These are phyloP conservation scores for Triticum dicoccoides DNA, from an alignment of 176 grass and related monocot species.

Conservation along the genomic window DNA sequence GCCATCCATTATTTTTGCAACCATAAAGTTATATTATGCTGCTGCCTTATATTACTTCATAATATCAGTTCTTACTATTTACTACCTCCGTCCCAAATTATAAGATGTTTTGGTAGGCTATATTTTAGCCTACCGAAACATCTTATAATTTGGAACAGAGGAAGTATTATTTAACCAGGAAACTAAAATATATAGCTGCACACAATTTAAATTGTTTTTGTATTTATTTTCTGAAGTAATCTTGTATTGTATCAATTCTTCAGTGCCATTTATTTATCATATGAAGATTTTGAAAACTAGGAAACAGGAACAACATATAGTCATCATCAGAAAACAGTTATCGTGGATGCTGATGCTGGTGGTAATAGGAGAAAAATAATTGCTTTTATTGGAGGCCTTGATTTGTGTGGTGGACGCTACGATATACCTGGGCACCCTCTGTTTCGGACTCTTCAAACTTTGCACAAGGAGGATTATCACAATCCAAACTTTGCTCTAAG, in stretches of 20 bases:
- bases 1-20: background rate
- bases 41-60: background rate
- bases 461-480: constrained; percentile 90
- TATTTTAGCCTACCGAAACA: too few species aligned
- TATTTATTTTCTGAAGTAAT: background rate
- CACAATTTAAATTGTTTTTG: background rate
- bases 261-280: constrained; percentile 23
- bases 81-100: too few species aligned
- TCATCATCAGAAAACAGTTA: constrained; percentile 94
- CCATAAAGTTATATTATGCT: background rate
- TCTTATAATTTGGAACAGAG: too few species aligned
- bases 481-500: constrained; percentile 80
- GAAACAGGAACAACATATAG: constrained; percentile 79
- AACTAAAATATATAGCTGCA: background rate
- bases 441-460: constrained; percentile 62
- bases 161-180: background rate
- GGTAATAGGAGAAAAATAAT: constrained; percentile 72
- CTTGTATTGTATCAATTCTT: background rate
- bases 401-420: constrained; percentile 84
- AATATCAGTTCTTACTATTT: background rate
- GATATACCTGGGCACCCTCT: constrained; percentile 73
- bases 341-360: constrained; percentile 78
- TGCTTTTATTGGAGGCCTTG: constrained; percentile 85
- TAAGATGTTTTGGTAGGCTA: too few species aligned
- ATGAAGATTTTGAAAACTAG: constrained; percentile 30